Conservation (phyloP, 306 rosid species). For the Quercus glauca region DNA sequence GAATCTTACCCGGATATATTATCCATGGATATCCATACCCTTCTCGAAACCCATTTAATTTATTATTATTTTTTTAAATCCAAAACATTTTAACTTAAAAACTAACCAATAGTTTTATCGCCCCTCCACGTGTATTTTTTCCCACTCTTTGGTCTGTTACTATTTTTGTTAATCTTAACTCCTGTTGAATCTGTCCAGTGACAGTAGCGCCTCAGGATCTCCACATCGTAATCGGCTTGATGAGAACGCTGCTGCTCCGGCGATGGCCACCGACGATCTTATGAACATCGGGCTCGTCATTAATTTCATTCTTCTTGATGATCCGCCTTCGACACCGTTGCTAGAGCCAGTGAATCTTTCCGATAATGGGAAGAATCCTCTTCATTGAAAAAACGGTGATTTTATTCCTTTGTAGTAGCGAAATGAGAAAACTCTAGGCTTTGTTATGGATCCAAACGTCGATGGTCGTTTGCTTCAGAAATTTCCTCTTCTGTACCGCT, state of each 20-base stretch:
- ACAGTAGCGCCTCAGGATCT: conserved; percentile 84
- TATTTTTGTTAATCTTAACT: conserved; percentile 19
- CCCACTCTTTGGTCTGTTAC: not conserved
- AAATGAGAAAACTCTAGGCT: conserved; percentile 70
- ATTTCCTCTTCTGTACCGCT: conserved; percentile 69
- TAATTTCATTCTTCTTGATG: conserved; percentile 77
- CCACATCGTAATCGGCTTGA: conserved; percentile 87
- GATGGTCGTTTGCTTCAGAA: conserved; percentile 80
- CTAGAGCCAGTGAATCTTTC: conserved; percentile 63
- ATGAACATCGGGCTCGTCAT: conserved; percentile 84
- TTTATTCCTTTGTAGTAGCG: conserved; percentile 83
- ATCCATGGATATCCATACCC: too few species aligned
- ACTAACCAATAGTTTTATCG: too few species aligned
- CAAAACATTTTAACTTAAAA: too few species aligned
- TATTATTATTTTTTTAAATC: too few species aligned
- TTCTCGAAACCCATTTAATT: too few species aligned
- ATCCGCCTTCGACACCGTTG: conserved; percentile 41
- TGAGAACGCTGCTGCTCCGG: conserved; percentile 49
- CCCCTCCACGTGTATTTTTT: conserved; percentile 49
- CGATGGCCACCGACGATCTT: conserved; percentile 44
- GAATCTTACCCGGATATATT: too few species aligned
- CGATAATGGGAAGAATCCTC: conserved; percentile 73
- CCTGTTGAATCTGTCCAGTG: conserved; percentile 86
- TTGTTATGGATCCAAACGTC: conserved; percentile 72
- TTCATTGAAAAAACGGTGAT: conserved; percentile 74